A percentile compares a stretch with the other conserved stretches of the same genome.
Conservation (phyloP, 306 rosid genomes). For the Rosa multiflora region DNA sequence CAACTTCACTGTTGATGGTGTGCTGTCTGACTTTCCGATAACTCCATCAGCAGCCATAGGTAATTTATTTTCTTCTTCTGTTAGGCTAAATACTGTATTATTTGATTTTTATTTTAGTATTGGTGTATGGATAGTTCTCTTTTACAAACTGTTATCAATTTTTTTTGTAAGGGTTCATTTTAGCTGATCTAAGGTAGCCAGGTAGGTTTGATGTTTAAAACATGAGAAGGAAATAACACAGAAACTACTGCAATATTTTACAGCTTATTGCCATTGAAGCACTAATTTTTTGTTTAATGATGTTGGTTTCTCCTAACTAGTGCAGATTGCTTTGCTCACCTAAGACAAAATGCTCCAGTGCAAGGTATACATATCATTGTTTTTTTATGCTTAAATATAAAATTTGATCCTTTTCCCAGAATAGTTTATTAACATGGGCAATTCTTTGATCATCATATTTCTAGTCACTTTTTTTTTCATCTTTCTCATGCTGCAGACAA, state of each 20-base stretch:
- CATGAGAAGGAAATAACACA: not conserved
- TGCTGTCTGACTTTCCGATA: conserved; percentile 78
- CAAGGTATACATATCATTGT: conserved; percentile 41
- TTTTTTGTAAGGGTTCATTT: not conserved
- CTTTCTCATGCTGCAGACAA: conserved; percentile 41
- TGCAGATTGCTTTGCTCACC: conserved; percentile 84
- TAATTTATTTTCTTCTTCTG: conserved; percentile 24
- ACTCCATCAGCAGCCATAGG: conserved; percentile 71
- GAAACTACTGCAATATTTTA: not conserved
- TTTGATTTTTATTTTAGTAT: not conserved
- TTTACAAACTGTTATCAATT: not conserved
- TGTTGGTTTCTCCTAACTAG: conserved; percentile 25
- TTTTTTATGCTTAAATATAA: not conserved
- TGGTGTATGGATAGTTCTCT: not conserved
- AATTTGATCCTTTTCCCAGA: conserved; percentile 15
- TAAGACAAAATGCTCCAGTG: conserved; percentile 42
- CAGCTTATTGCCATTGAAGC: not conserved
- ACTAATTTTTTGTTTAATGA: conserved; percentile 1
- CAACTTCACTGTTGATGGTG: conserved; percentile 75
- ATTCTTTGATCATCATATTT: conserved; percentile 7
- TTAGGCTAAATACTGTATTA: not conserved
- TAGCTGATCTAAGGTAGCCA: not conserved
- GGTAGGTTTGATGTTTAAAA: not conserved
- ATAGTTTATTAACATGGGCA: conserved; percentile 9
- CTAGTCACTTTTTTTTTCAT: conserved; percentile 29